These are phyloP conservation scores for Pholiota microspora DNA, from an alignment of 768 basidiomycete species.

Conservation along the genomic window DNA sequence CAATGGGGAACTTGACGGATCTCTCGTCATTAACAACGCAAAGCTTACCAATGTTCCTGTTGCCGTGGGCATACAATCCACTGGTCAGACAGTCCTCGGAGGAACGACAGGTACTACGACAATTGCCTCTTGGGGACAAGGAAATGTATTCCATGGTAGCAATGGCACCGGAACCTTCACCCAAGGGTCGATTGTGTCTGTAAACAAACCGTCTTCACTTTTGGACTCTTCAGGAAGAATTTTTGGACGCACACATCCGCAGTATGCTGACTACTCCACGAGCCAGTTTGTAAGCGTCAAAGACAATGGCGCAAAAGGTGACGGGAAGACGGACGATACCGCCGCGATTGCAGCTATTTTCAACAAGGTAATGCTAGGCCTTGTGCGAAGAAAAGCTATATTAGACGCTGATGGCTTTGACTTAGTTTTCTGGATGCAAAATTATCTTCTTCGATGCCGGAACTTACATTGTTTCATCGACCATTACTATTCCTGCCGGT, in stretches of 20 bases:
- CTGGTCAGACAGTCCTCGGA: constrained; percentile 49
- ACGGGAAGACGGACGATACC: constrained; percentile 77
- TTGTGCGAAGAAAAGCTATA: neutral
- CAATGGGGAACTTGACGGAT: constrained; percentile 49
- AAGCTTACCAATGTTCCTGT: constrained; percentile 56
- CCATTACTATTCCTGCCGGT: constrained; percentile 53
- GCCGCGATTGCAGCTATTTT: constrained; percentile 62
- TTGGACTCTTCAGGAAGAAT: constrained; percentile 58
- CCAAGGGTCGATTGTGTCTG: constrained; percentile 46
- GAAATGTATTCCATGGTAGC: constrained; percentile 64
- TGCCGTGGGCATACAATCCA: constrained; percentile 51
- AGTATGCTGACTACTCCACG: constrained; percentile 61
- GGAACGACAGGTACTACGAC: constrained; percentile 31
- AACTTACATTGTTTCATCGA: constrained; percentile 54
- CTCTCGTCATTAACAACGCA: constrained; percentile 66
- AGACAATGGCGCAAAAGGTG: constrained; percentile 69
- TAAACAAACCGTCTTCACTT: constrained; percentile 55
- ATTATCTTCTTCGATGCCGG: constrained; percentile 82
- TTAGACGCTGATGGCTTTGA: constrained; percentile 19
- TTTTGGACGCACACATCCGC: constrained; percentile 63
- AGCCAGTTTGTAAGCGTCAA: constrained; percentile 72
- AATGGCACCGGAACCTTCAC: constrained; percentile 40
- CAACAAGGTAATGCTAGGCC: constrained; percentile 37
- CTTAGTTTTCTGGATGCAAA: constrained; percentile 62
- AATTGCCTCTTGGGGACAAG: constrained; percentile 73